Evolutionary conservation across 345 rosid species (phyloP), one percentile per base, ranked within the genome.

Genomic region (Ceriops tagal): DNA sequence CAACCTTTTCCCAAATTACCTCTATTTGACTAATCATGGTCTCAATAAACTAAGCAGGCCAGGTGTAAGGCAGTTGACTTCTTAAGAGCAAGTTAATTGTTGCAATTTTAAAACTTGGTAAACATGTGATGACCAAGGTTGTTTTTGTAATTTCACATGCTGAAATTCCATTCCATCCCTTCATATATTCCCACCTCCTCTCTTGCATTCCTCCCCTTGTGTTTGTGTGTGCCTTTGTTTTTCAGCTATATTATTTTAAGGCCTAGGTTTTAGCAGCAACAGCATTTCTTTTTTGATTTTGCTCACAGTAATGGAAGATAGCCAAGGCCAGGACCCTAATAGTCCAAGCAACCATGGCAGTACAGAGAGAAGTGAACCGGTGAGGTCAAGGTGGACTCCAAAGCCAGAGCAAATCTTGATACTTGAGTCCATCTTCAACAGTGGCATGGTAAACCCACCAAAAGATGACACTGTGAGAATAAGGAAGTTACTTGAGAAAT

Each of bases 361-460:
- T 62, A 68, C 74, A 3, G 86, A 80, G 70, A 78, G 90, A 66
- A 75, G 78, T 22, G 97, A 93, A 71, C 88, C 93, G 1, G 96
- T 91, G 58, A 76, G 99, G 73, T 95, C 99, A 64, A 70, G 99
- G 75, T 95, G 99, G 99, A 91, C 97, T 35, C 99, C 99, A 6
- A 95, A 95, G 79, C 93, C 97, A 13, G 99, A 95, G 78, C 99
- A 95, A 77, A 92, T 95, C 82, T 86, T 92, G 82, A 95, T 95
- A 71, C 96, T 95, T 11, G 99, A 95, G 80, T 90, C 99, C 73
- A 92, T 95, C 87, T 95, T 92, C 82, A 92, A 92, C 71, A 92
- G 99, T 68, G 99, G 97, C 21, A 92, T 92, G 97, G 97, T 95
- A 8, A 95, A 95, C 76, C 99, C 99, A 52, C 93, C 97, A 5